These are phyloP conservation scores for Heliamphora exappendiculata DNA, from an alignment of 148 eudicot genomes.

Conservation along the genomic window DNA sequence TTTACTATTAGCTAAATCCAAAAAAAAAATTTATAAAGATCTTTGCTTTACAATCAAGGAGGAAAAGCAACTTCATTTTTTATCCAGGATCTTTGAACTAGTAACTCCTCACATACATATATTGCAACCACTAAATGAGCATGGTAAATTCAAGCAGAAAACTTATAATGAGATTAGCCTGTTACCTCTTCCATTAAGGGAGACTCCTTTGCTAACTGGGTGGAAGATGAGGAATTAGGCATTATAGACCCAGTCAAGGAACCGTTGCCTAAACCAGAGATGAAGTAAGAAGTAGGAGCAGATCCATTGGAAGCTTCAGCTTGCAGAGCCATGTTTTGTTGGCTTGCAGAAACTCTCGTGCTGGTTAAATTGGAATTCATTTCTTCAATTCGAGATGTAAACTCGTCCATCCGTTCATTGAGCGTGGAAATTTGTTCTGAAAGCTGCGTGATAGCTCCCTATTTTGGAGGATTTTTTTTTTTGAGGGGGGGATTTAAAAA, in stretches of 20 bases:
- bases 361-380: slow-evolving; percentile 50
- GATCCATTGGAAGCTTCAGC: slow-evolving; percentile 73
- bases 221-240: slow-evolving; percentile 57
- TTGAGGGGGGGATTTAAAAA: neutral
- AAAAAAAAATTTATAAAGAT: too few species aligned
- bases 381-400: slow-evolving; percentile 70
- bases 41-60: too few species aligned
- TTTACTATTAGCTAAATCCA: too few species aligned
- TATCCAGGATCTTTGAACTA: too few species aligned
- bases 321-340: slow-evolving; percentile 39
- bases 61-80: too few species aligned
- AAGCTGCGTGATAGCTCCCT: slow-evolving; percentile 58
- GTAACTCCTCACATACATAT: too few species aligned
- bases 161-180: neutral
- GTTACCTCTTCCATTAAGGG: slow-evolving; percentile 71
- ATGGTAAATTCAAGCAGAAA: neutral
- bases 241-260: slow-evolving; percentile 52
- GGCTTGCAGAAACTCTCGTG: slow-evolving; percentile 40
- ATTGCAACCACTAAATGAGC: neutral
- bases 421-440: slow-evolving; percentile 84
- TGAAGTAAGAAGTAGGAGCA: slow-evolving; percentile 68
- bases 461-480: too few species aligned
- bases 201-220: slow-evolving; percentile 63
- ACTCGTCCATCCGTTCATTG: slow-evolving; percentile 83
- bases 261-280: slow-evolving; percentile 65